These are phyloP conservation scores for Pochonia chlamydosporia DNA, from an alignment of 2,329 filamentous ascomycete genomes.

Conservation along the genomic window DNA sequence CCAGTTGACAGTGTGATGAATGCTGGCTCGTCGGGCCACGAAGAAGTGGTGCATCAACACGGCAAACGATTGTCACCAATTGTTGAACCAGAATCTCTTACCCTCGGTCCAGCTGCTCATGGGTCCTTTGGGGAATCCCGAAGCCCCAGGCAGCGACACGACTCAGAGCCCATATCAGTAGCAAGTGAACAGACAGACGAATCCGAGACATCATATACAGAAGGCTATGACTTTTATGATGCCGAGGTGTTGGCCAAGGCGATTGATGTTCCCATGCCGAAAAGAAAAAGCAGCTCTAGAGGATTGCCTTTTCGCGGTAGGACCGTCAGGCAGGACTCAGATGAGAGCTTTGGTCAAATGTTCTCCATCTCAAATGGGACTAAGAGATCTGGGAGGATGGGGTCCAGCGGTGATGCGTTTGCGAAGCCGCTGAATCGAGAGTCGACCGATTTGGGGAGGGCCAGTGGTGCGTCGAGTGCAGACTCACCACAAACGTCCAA, in stretches of 20 bases:
- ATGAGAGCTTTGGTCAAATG: conserved; percentile 52
- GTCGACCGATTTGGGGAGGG: conserved; percentile 19
- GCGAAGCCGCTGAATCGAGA: conserved; percentile 23
- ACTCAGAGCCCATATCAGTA: conserved; percentile 47
- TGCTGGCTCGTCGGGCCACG: not conserved
- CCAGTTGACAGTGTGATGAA: conserved; percentile 36
- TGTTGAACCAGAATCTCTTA: conserved; percentile 44
- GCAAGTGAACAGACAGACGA: conserved; percentile 42
- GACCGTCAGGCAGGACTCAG: conserved; percentile 45
- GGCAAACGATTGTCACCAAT: conserved; percentile 41
- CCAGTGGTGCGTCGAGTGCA: conserved; percentile 24
- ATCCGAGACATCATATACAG: conserved; percentile 45
- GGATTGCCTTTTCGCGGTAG: conserved; percentile 20
- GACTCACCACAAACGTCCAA: conserved; percentile 28
- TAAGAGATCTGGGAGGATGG: conserved; percentile 13
- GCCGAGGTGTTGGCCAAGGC: conserved; percentile 46
- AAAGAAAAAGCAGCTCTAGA: conserved; percentile 30
- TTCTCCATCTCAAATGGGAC: conserved; percentile 52
- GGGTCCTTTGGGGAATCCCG: conserved; percentile 21
- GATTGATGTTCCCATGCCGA: conserved; percentile 45
- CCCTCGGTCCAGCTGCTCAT: conserved; percentile 42
- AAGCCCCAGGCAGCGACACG: conserved; percentile 37
- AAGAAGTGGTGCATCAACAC: conserved; percentile 22
- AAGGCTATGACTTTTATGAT: conserved; percentile 63
- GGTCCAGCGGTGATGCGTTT: conserved; percentile 14